Base-by-base conservation (phyloP, 805 yeast species). In the Middelhovenomyces tepae region DNA sequence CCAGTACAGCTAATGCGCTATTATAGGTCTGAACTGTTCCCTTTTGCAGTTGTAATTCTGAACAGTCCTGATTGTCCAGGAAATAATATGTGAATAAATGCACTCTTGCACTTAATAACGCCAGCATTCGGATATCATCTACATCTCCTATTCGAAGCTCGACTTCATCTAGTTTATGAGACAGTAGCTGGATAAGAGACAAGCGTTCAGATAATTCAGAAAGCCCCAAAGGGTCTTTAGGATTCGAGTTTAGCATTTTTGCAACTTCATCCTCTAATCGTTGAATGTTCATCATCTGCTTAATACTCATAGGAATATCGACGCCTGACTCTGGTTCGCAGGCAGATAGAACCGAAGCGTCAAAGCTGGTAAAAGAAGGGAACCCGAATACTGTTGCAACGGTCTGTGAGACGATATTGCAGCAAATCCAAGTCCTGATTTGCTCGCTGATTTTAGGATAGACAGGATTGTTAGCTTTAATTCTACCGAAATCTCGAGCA, bases 371-470 rank as follows among this genome's bases (percentile, higher is more conserved):
- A 56, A 85, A 86, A 0, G 94, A 85, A 0, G 97, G 98, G 50
- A 81, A 87, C 13, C 98, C 98, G 59, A 86, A 85, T 7, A 94
- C 78, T 2, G 94, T 75, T 3, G 95, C 95, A 40, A 91, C 77
- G 2, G 79, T 72, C 56, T 91, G 97, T 2, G 94, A 80, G 0
- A 83, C 94, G 15, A 83, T 71, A 51, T 91, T 91, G 50, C 95
- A 85, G 7, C 84, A 73, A n/a, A 84, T 73, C 98, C 98, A 89
- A 0, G 98, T 89, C 38, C 78, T 70, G 21, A 77, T 67, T 48
- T 85, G 94, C 57, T 91, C 98, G 17, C 71, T 71, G 10, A 81
- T 43, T 35, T 56, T 51, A 5, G 56, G 47, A 27, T 38, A 39
- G 26, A 40, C 37, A 14, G 48, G 39, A 63, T 54, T 69, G 38